Base-by-base conservation (phyloP, 2,329 filamentous ascomycete species). In the Polytolypa hystricis region DNA sequence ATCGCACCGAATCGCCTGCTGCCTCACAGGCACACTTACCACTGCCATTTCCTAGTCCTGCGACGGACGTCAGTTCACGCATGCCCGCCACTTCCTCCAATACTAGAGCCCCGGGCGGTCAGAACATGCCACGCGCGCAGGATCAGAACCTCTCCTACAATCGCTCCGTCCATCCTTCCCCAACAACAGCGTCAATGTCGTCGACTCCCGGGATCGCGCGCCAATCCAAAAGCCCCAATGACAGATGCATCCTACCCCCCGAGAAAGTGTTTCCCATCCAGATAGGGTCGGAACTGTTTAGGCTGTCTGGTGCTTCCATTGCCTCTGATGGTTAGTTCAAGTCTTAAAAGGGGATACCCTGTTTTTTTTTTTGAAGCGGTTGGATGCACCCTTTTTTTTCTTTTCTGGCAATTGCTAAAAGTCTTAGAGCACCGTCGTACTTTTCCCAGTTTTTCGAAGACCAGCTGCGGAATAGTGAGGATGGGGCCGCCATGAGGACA, bases 401-500 rank as follows among this genome's bases (percentile, higher is more conserved):
- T 11, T 9, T 9, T 9, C 27, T 27, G 15, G 15, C 25, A 16
- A 11, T 25, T 11, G 6, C 67, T 75, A 59, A 76, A 55, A 64
- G 53, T 62, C 58, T 55, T 65, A 67, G 63, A 93, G 89, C 86
- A 52, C 89, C 89, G 40, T 95, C 87, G 33, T 95, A 95, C 60
- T 95, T 96, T 63, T 93, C 89, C 14, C 81, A 85, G 49, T 95
- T 91, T 65, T 96, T 96, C 60, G 71, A 79, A 48, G 83, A 84
- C 50, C 87, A 95, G 62, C 62, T 95, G 27, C 71, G 74, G 39
- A 64, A 68, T 47, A 79, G 73, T 33, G 71, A 77, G 31, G 70
- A 71, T 38, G 73, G 73, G 38, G 60, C 61, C 28, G 66, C 63
- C 36, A 61, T 93, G 40, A 78, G 81, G 47, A 94, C 89, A 0